A percentile compares a stretch with the other conserved stretches of the same genome.
These are phyloP conservation scores for Sphagnum fallax DNA, from an alignment of 228 moss, liverwort and hornwort species.

Conservation along the genomic window DNA sequence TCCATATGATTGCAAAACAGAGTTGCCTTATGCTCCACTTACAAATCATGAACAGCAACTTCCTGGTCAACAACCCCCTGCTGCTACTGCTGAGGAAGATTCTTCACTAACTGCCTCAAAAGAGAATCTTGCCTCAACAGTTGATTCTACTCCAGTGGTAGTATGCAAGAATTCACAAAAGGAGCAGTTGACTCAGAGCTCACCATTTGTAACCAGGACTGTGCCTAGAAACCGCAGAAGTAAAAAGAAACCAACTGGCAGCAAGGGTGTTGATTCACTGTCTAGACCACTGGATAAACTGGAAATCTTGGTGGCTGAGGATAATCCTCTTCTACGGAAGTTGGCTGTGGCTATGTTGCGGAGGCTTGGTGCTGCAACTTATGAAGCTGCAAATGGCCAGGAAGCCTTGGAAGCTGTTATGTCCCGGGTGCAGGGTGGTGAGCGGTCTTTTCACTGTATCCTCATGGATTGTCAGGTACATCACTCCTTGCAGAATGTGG, in stretches of 20 bases:
- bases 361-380: constrained; percentile 56
- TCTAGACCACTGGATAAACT: constrained; percentile 49
- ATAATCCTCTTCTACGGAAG: constrained; percentile 55
- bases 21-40: constrained; percentile 8
- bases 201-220: constrained; percentile 11
- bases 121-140: neutral
- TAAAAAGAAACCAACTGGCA: neutral
- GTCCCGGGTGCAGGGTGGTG: constrained; percentile 26
- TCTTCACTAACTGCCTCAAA: too few species aligned
- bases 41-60: neutral
- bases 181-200: constrained; percentile 12
- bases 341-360: constrained; percentile 56
- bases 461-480: constrained; percentile 88
- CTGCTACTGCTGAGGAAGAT: constrained; percentile 9
- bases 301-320: constrained; percentile 67
- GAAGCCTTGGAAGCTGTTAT: constrained; percentile 54
- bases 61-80: constrained; percentile 11
- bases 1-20: constrained; percentile 37
- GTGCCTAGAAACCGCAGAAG: neutral
- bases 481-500: neutral
- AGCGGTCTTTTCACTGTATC: constrained; percentile 61
- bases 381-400: constrained; percentile 52
- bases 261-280: neutral
- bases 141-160: constrained; percentile 10
- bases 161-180: neutral